Conservation (phyloP, 2,329 filamentous ascomycete species). For the Waltergamsia citrina region DNA sequence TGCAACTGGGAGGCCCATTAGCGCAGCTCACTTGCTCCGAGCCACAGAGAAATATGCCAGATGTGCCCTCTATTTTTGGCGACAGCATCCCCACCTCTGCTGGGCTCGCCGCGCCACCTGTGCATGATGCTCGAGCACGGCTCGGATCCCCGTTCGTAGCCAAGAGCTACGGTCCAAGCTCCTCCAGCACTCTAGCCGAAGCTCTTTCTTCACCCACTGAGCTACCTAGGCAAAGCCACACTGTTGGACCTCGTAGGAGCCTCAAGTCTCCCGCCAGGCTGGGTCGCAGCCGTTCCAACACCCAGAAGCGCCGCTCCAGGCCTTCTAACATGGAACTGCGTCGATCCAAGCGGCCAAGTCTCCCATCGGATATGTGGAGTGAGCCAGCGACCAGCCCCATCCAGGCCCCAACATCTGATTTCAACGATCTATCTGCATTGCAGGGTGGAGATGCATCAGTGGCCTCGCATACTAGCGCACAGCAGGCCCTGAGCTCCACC, state of each 20-base stretch:
- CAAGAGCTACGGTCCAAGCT: constrained; percentile 53
- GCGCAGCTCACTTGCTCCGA: constrained; percentile 38
- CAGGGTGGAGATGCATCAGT: constrained; percentile 27
- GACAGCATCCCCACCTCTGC: background rate
- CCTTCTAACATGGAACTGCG: constrained; percentile 40
- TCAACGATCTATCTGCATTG: constrained; percentile 21
- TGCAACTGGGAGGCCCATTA: constrained; percentile 53
- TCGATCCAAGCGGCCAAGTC: constrained; percentile 40
- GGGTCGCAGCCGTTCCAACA: constrained; percentile 38
- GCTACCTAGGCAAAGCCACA: constrained; percentile 33
- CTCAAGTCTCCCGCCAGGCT: constrained; percentile 46
- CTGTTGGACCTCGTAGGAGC: constrained; percentile 36
- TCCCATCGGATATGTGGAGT: constrained; percentile 44
- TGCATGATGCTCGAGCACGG: constrained; percentile 12
- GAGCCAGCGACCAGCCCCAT: constrained; percentile 24
- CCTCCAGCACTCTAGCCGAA: constrained; percentile 37
- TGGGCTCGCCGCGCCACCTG: background rate
- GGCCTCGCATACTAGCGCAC: constrained; percentile 29
- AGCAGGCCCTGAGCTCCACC: background rate
- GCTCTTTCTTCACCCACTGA: constrained; percentile 20
- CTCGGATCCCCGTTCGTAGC: constrained; percentile 47
- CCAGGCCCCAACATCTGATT: constrained; percentile 16
- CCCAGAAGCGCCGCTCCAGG: constrained; percentile 35
- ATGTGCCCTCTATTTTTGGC: background rate
- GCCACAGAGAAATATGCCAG: background rate